Evolutionary conservation across 2,329 filamentous ascomycete genomes (phyloP).

Genomic region (Blumeria hordei): DNA sequence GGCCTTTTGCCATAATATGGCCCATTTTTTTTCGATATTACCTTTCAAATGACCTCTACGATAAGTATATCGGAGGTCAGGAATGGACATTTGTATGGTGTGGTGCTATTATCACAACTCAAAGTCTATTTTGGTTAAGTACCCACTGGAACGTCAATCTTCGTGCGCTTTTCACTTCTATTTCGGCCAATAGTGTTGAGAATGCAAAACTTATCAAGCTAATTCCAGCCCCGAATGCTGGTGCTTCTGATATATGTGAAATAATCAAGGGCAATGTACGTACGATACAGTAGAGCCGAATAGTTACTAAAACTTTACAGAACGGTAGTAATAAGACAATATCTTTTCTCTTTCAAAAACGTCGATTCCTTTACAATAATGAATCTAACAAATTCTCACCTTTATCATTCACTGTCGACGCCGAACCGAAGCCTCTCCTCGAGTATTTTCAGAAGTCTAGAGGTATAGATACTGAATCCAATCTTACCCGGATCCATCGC

Average conservation of each 20-base stretch:
- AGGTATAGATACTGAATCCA: constrained; percentile 49
- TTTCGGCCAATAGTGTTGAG: constrained; percentile 40
- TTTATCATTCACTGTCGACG: constrained; percentile 61
- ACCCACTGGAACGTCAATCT: constrained; percentile 95
- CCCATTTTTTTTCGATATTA: constrained; percentile 78
- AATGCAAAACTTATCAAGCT: constrained; percentile 79
- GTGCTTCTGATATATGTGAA: constrained; percentile 65
- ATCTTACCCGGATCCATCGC: constrained; percentile 59
- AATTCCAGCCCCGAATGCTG: constrained; percentile 71
- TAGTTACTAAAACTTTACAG: constrained; percentile 17
- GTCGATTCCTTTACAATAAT: constrained; percentile 68
- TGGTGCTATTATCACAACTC: constrained; percentile 64
- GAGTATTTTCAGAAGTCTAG: constrained; percentile 55
- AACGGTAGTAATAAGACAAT: constrained; percentile 48
- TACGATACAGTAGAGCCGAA: not conserved
- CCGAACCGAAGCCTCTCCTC: constrained; percentile 59
- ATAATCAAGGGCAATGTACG: constrained; percentile 48
- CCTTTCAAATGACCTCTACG: constrained; percentile 60
- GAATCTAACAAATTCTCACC: constrained; percentile 55
- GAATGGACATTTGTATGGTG: constrained; percentile 98
- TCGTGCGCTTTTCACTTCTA: constrained; percentile 58
- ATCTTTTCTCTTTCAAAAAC: constrained; percentile 95
- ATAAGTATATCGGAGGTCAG: constrained; percentile 71
- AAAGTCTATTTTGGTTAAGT: constrained; percentile 78
- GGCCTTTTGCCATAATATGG: constrained; percentile 84